Evolutionary conservation across 2,329 filamentous ascomycete species (phyloP), one percentile per base, ranked within the genome.

Genomic region (Alternaria viburni): DNA sequence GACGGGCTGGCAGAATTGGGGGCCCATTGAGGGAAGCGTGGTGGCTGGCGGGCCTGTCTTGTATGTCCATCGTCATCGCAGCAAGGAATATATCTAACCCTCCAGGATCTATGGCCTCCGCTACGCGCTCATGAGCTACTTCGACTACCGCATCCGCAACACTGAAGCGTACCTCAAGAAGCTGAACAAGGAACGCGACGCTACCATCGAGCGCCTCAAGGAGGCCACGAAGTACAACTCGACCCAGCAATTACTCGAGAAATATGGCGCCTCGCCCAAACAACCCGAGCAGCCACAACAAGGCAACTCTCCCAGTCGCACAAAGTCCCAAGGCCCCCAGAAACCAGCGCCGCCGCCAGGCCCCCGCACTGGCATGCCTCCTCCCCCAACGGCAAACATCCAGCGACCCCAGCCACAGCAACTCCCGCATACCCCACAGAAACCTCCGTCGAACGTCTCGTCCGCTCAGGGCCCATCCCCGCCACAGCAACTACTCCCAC

Each of bases 201-300:
- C 89, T 72, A 97, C 94, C 2, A 98, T 99, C 69, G 91, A 97
- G 78, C 94, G 94, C 81, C 88, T 99, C 67, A 99, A 99, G 81
- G 90, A 91, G 62, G 94, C 94, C 25, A 99, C 96, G 32, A 97
- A 92, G 79, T 99, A 97, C 82, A 93, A 98, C 80, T 96, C 94
- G 30, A 99, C 96, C 2, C 89, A 96, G 74, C 89, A 97, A 77
- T 82, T 99, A 63, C 87, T 99, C 11, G 93, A 98, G 74, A 99
- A 98, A 74, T 99, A 99, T 78, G 94, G 93, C 10, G 83, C 85
- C 19, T 88, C 90, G 51, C 68, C 80, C 65, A 81, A 73, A 64
- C 73, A 67, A 54, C 78, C 65, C 82, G 85, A 72, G 82, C 83
- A 74, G 69, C 36, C 52, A 10, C 59, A 62, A 6, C 44, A 61